Conservation (phyloP, 495 filamentous ascomycete species). For the Trichoderma asperelloides region DNA sequence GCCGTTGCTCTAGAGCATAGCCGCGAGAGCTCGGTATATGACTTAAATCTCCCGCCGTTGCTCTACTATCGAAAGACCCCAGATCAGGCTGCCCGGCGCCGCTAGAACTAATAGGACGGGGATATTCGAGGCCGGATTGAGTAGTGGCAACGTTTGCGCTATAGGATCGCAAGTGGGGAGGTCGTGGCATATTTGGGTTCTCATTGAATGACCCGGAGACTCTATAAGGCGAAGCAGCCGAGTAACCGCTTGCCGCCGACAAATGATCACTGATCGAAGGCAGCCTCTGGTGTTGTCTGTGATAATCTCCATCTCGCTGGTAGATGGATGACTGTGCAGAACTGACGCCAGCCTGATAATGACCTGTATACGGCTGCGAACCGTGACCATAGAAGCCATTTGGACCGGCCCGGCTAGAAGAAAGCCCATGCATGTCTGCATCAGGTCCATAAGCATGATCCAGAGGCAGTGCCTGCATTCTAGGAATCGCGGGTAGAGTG, state of each 20-base stretch:
- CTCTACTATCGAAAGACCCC: not conserved
- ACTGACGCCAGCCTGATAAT: not conserved
- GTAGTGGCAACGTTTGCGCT: not conserved
- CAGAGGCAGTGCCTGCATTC: not conserved
- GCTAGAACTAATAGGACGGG: not conserved
- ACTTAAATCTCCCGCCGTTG: too few species aligned
- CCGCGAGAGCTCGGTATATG: not conserved
- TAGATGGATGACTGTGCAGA: not conserved
- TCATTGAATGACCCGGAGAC: not conserved
- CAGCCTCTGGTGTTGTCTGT: not conserved
- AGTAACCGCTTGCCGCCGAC: not conserved
- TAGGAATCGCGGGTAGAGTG: not conserved
- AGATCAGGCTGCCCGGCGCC: not conserved
- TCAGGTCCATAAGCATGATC: not conserved
- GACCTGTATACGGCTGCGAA: not conserved
- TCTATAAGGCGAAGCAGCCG: not conserved
- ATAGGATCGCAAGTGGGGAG: not conserved
- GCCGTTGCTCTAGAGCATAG: not conserved
- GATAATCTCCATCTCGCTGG: not conserved
- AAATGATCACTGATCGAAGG: not conserved
- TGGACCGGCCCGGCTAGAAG: not conserved
- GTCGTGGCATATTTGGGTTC: not conserved
- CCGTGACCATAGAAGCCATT: not conserved
- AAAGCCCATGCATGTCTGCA: not conserved
- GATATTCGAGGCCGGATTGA: not conserved